A percentile compares a stretch with the other conserved stretches of the same genome.
Evolutionary conservation across 1,284 basidiomycete genomes (phyloP).

Genomic region (Trametes versicolor): DNA sequence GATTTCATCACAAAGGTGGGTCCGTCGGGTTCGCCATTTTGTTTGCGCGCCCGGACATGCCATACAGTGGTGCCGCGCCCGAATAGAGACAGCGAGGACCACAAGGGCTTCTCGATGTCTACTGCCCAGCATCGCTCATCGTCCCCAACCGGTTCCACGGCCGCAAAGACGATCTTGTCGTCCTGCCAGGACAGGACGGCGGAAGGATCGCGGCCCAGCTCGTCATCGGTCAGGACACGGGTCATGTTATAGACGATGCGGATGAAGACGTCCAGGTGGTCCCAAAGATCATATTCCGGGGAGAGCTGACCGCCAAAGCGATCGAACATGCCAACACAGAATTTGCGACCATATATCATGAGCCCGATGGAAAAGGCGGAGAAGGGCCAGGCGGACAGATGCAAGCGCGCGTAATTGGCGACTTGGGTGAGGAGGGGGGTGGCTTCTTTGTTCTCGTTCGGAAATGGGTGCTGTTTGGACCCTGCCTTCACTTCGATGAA

Average conservation of each 20-base stretch:
- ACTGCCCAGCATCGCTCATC: conserved; percentile 1
- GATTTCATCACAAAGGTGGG: conserved; percentile 29
- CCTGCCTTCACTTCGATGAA: conserved; percentile 13
- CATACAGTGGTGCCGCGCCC: conserved; percentile 34
- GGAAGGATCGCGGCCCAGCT: conserved; percentile 27
- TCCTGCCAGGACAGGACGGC: conserved; percentile 11
- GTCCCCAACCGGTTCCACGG: not conserved
- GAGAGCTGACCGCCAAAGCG: conserved; percentile 36
- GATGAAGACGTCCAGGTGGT: conserved; percentile 8
- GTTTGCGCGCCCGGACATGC: conserved; percentile 16
- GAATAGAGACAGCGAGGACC: conserved; percentile 33
- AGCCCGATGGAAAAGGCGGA: conserved; percentile 38
- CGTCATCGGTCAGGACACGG: conserved; percentile 3
- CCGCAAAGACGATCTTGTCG: not conserved
- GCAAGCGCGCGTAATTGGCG: conserved; percentile 39
- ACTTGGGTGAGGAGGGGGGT: conserved; percentile 17
- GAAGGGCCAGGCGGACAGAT: conserved; percentile 39
- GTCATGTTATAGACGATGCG: conserved; percentile 17
- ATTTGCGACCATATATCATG: conserved; percentile 35
- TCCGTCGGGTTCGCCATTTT: not conserved
- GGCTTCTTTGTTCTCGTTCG: not conserved
- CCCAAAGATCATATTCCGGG: conserved; percentile 15
- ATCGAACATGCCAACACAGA: conserved; percentile 36
- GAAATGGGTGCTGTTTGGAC: not conserved
- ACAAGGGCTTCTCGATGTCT: conserved; percentile 16